Evolutionary conservation across 805 yeast genomes (phyloP), one percentile per base, ranked within the genome.

Genomic region (Nakazawaea siamensis): DNA sequence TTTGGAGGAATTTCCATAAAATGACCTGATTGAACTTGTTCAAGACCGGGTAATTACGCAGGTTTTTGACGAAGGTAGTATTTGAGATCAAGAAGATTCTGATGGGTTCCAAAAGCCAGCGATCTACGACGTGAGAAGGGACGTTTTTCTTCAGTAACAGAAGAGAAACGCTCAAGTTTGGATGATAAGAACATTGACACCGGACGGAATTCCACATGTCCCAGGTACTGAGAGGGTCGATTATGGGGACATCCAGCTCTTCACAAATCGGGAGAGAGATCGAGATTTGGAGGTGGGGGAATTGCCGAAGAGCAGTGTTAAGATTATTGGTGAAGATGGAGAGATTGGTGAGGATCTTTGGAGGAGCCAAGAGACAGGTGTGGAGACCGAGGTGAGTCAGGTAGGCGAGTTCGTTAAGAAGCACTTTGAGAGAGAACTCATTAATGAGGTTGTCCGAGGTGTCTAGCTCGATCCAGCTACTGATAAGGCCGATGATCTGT

Each of bases 91-190:
- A 50, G 14, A 78, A 57, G 49, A 73, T 68, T 5, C 71, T 62
- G 1, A 80, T 68, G 0, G 86, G 86, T 51, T 80, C 88, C 18
- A 79, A 61, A 37, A 73, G 52, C 88, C 88, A 80, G 37, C 86
- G 57, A 17, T 70, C 63, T 3, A 73, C 46, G 2, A 77, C 73
- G 35, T 51, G 49, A 3, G 57, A 57, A 2, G 80, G 79, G 1
- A 72, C 66, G 33, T 62, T 62, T 24, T 64, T 63, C 38, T 76
- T 76, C 21, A 94, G 88, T 16, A 87, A 68, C 24, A 80, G 92
- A 24, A 82, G 60, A 4, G 85, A 83, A 35, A 86, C 76, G n/a
- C 84, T 76, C 34, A 80, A 54, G 16, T 73, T 66, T 2, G 54
- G 41, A 32, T 76, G 64, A 46, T 77, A 75, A 37, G 67, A 66